Conservation (phyloP, 2,329 filamentous ascomycete genomes). For the Hypoxylon rubiginosum region DNA sequence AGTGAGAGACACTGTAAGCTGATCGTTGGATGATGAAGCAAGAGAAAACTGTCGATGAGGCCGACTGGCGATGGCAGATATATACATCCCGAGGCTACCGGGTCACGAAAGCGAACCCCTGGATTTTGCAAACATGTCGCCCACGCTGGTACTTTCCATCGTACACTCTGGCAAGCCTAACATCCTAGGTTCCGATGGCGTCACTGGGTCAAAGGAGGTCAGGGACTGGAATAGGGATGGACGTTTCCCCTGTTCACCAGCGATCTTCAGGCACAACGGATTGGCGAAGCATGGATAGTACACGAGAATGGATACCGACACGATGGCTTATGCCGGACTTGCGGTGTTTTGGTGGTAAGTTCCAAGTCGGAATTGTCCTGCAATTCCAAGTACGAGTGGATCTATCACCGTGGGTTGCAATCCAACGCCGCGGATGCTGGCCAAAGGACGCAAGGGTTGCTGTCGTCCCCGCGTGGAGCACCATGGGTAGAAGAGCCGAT, state of each 20-base stretch:
- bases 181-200: slow-evolving; percentile 32
- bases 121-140: slow-evolving; percentile 29
- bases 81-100: slow-evolving; percentile 31
- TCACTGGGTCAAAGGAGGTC: slow-evolving; percentile 25
- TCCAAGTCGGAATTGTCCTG: slow-evolving; percentile 16
- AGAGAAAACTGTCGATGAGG: slow-evolving; percentile 24
- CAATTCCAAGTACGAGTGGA: slow-evolving; percentile 21
- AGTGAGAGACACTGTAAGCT: slow-evolving; percentile 45
- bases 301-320: slow-evolving; percentile 28
- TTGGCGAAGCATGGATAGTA: slow-evolving; percentile 37
- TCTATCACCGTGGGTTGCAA: slow-evolving; percentile 34
- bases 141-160: slow-evolving; percentile 18
- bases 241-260: slow-evolving; percentile 28
- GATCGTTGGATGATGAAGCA: slow-evolving; percentile 40
- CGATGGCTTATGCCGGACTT: slow-evolving; percentile 26
- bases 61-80: slow-evolving; percentile 40
- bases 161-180: slow-evolving; percentile 29
- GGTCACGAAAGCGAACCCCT: slow-evolving; percentile 25
- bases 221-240: slow-evolving; percentile 41
- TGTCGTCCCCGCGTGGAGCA: slow-evolving; percentile 23
- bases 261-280: slow-evolving; percentile 19
- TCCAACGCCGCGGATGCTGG: slow-evolving; percentile 29
- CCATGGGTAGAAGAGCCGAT: slow-evolving; percentile 34
- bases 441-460: slow-evolving; percentile 14
- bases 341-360: slow-evolving; percentile 23